A percentile compares a stretch with the other conserved stretches of the same genome.
Conservation (phyloP, 106 monocot species). For the Triglochin maritima region DNA sequence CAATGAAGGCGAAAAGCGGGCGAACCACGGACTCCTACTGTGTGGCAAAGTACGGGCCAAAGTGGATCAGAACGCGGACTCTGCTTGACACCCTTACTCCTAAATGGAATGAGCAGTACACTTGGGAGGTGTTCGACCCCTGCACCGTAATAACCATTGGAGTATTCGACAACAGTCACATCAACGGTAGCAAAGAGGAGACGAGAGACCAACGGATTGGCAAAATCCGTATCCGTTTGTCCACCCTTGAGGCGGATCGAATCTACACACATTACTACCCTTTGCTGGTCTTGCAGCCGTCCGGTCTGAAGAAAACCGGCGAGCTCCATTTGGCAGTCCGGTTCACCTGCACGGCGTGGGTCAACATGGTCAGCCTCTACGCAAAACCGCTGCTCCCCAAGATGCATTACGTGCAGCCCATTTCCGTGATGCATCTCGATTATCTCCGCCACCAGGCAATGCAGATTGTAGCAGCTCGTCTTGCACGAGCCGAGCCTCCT, state of each 20-base stretch:
- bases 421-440: conserved; percentile 21
- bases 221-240: conserved; percentile 22
- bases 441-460: conserved; percentile 28
- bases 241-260: conserved; percentile 18
- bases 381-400: conserved; percentile 20
- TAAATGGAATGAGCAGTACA: conserved; percentile 30
- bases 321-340: conserved; percentile 27
- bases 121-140: conserved; percentile 29
- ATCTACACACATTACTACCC: conserved; percentile 32
- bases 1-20: conserved; percentile 23
- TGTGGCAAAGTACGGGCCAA: conserved; percentile 25
- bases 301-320: conserved; percentile 27
- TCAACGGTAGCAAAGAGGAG: conserved; percentile 5
- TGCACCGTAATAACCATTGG: conserved; percentile 30
- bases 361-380: conserved; percentile 27
- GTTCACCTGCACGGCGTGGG: conserved; percentile 31
- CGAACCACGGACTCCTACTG: conserved; percentile 21
- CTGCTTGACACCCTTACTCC: conserved; percentile 15
- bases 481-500: conserved; percentile 22
- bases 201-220: conserved; percentile 19
- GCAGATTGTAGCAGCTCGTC: conserved; percentile 18
- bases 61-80: conserved; percentile 25
- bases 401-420: conserved; percentile 29
- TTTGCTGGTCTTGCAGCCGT: conserved; percentile 15
- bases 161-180: conserved; percentile 22